Evolutionary conservation across 2,329 filamentous ascomycete genomes (phyloP).

Genomic region (Chaetomium sp.): DNA sequence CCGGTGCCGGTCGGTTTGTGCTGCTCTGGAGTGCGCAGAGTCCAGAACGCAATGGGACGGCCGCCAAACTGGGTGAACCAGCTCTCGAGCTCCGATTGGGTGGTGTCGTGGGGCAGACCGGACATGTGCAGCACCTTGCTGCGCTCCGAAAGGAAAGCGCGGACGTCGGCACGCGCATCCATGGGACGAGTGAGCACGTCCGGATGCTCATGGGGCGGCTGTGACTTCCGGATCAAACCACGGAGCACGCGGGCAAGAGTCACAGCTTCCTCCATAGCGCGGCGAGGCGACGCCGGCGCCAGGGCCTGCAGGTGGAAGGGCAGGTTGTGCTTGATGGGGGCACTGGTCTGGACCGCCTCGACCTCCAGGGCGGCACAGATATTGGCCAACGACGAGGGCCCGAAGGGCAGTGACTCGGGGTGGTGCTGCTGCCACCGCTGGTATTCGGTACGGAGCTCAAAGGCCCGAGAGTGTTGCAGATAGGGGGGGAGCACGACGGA

Average conservation of each 20-base stretch:
- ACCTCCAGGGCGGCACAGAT: constrained; percentile 98
- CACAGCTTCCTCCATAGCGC: constrained; percentile 96
- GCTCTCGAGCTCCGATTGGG: constrained; percentile 96
- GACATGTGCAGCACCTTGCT: constrained; percentile 99
- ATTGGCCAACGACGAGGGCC: constrained; percentile 91
- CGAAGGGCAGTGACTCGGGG: constrained; percentile 94
- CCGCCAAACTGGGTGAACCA: constrained; percentile 99
- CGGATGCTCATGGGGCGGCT: constrained; percentile 88
- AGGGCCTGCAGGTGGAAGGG: constrained; percentile 97
- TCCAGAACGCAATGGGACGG: constrained; percentile 98
- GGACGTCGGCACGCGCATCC: constrained; percentile 94
- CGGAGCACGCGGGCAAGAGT: constrained; percentile 90
- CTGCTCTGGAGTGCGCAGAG: constrained; percentile 93
- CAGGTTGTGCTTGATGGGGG: constrained; percentile 97
- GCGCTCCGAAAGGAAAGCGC: constrained; percentile 91
- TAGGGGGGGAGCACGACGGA: constrained; percentile 95
- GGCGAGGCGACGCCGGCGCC: constrained; percentile 89
- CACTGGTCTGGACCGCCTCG: constrained; percentile 94
- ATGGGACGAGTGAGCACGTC: constrained; percentile 94
- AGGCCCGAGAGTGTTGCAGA: constrained; percentile 95
- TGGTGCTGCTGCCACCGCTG: constrained; percentile 98
- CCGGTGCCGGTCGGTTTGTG: constrained; percentile 99
- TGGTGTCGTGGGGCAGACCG: constrained; percentile 94
- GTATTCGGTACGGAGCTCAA: constrained; percentile 95
- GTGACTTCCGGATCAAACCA: constrained; percentile 92